A percentile compares a stretch with the other conserved stretches of the same genome.
These are phyloP conservation scores for Neurospora terricola DNA, from an alignment of 495 filamentous ascomycete species.

Conservation along the genomic window DNA sequence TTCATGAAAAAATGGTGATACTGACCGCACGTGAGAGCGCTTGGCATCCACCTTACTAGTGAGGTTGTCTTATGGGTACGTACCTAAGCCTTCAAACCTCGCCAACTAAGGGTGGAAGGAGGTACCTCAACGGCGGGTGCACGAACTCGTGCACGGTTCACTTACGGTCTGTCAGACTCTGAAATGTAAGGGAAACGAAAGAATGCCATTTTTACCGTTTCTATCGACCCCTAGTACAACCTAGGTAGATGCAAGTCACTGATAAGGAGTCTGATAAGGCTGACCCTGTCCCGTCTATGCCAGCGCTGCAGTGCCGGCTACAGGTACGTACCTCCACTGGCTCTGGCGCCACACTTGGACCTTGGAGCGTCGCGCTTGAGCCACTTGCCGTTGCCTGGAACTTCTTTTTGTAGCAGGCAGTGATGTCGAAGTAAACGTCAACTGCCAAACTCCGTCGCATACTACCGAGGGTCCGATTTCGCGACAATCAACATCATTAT, in stretches of 20 bases:
- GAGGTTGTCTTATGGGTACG: neutral
- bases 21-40: too few species aligned
- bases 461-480: slow-evolving; percentile 4
- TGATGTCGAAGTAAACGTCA: neutral
- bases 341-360: neutral
- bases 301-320: neutral
- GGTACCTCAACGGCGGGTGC: too few species aligned
- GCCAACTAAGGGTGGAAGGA: too few species aligned
- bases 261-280: neutral
- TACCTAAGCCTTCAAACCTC: too few species aligned
- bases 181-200: too few species aligned
- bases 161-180: too few species aligned
- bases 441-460: neutral
- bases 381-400: neutral
- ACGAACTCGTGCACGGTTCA: too few species aligned
- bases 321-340: neutral
- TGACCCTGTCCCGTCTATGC: neutral
- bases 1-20: too few species aligned
- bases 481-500: neutral
- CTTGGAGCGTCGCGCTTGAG: neutral
- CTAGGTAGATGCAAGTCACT: neutral
- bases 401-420: neutral
- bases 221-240: too few species aligned
- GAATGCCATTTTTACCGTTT: too few species aligned
- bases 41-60: too few species aligned